These are phyloP conservation scores for Dactylellina cionopaga DNA, from an alignment of 2,329 filamentous ascomycete genomes.

Conservation along the genomic window DNA sequence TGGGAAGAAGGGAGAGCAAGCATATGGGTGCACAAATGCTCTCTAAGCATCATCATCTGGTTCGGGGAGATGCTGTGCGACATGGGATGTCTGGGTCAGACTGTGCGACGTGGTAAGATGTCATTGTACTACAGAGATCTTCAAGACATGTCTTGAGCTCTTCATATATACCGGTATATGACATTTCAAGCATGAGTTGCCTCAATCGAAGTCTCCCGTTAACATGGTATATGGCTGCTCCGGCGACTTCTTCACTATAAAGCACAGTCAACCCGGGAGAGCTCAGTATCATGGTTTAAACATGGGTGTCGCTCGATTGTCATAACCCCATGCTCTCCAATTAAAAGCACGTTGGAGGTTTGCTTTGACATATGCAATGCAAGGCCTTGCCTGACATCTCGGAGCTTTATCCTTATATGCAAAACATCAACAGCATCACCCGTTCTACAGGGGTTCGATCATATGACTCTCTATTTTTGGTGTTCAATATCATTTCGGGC, in stretches of 20 bases:
- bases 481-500: neutral
- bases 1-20: neutral
- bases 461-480: constrained; percentile 34
- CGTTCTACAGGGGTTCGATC: neutral
- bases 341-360: too few relatives aligned
- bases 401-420: neutral
- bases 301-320: too few relatives aligned
- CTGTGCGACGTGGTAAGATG: constrained; percentile 13
- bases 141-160: neutral
- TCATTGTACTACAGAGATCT: neutral
- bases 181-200: too few relatives aligned
- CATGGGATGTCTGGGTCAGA: constrained; percentile 2
- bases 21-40: constrained; percentile 1
- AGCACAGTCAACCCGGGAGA: too few relatives aligned
- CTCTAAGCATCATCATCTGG: neutral
- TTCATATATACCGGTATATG: neutral
- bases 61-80: neutral
- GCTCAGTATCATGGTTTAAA: too few relatives aligned
- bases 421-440: constrained; percentile 5
- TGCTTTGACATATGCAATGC: too few relatives aligned
- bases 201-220: too few relatives aligned
- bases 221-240: too few relatives aligned
- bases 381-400: too few relatives aligned
- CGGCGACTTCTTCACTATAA: too few relatives aligned
- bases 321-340: too few relatives aligned